Evolutionary conservation across 139 green algal genomes (phyloP).

Genomic region (Pleodorina starrii): DNA sequence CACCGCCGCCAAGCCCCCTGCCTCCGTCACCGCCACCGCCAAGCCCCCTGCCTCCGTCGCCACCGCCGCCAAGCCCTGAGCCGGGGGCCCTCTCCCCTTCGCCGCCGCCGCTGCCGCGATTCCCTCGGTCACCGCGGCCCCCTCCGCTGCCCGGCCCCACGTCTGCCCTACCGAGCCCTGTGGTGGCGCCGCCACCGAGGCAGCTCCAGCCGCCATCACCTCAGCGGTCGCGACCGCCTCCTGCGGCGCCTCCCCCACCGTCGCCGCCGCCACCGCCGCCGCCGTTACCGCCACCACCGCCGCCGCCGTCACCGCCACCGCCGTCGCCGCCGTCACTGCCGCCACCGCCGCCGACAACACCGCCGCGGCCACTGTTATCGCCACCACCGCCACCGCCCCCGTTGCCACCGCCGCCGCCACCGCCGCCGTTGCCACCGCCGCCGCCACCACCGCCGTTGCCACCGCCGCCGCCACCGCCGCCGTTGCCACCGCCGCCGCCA

Average conservation of each 20-base stretch:
- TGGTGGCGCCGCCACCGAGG: background rate
- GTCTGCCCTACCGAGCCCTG: background rate
- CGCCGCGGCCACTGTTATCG: background rate
- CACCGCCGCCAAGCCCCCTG: background rate
- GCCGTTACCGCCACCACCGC: background rate
- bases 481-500: background rate
- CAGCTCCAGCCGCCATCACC: background rate
- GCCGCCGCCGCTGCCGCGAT: background rate
- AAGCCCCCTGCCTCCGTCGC: background rate
- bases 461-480: background rate
- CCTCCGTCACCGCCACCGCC: background rate
- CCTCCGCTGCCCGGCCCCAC: background rate
- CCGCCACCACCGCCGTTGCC: background rate
- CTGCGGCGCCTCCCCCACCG: too few relatives aligned
- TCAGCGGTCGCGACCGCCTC: too few relatives aligned
- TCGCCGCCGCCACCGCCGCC: too few relatives aligned
- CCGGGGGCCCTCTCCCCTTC: too few relatives aligned
- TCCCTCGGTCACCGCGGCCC: background rate
- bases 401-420: background rate
- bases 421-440: background rate
- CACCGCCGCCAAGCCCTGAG: background rate
- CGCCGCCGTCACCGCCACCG: background rate
- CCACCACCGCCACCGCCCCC: background rate
- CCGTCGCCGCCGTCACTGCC: background rate
- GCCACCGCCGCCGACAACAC: background rate